Base-by-base conservation (phyloP, 495 filamentous ascomycete species). In the Geoglossum glabrum region DNA sequence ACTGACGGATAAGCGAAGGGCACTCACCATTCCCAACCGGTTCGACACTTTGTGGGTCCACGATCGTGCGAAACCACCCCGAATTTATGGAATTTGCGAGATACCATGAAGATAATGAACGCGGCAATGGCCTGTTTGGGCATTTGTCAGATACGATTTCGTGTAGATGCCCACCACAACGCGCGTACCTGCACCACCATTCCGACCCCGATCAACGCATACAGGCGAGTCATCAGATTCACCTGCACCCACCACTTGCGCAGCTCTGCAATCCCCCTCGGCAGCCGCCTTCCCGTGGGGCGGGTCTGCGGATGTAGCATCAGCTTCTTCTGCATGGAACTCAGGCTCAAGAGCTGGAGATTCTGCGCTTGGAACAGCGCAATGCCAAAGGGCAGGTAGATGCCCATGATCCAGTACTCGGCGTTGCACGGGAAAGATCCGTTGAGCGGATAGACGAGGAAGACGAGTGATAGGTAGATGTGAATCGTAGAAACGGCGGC, bases 381-480 rank as follows among this genome's bases (percentile, higher is more conserved):
- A 60, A 87, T 76, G 28, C 84, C 84, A 27, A 80, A 74, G 3
- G 84, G 84, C 31, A 87, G 71, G 65, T 78, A 83, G 45, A 79
- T 74, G 54, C 80, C 76, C 84, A 88, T 88, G 64, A 86, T 73
- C 82, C 83, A 88, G 67, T 75, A 88, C 64, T 85, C 75, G 19
- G 68, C 64, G 30, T 70, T 69, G 50, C 79, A 81, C 0, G 79
- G 78, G 57, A 81, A 75, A 7, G 74, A 61, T 1, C 78, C 68
- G 13, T 85, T 84, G 25, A 79, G 60, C 28, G 78, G 74, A 61
- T 79, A 80, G 11, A 75, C 79, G 31, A 83, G 71, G 61, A 86
- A 74, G 46, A 79, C 73, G 13, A 76, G 66, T 43, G 74, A 61
- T 63, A 76, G 74, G 70, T 86, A 88, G 27, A 83, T 61, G 62